These are phyloP conservation scores for Tremella fuciformis DNA, from an alignment of 768 basidiomycete species.

Conservation along the genomic window DNA sequence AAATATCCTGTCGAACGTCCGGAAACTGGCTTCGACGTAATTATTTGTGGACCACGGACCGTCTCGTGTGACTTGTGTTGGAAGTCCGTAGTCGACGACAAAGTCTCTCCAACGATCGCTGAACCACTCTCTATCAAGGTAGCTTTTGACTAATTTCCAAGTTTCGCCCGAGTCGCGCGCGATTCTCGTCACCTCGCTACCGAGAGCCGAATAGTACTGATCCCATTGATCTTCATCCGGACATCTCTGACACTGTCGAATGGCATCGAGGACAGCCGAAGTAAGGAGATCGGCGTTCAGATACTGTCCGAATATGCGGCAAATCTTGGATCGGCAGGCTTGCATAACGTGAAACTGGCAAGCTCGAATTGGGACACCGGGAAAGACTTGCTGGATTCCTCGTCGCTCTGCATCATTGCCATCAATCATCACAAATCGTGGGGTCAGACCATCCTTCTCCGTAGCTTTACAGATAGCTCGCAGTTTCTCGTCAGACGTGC, in stretches of 20 bases:
- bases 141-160: neutral
- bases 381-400: conserved; percentile 7
- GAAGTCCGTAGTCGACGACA: conserved; percentile 14
- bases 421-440: conserved; percentile 18
- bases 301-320: neutral
- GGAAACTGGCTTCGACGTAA: conserved; percentile 14
- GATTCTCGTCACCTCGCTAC: neutral
- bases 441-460: conserved; percentile 4
- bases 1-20: conserved; percentile 15
- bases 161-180: neutral
- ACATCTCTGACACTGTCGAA: conserved; percentile 15
- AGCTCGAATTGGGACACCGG: conserved; percentile 4
- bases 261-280: neutral
- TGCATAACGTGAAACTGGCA: conserved; percentile 22
- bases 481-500: neutral
- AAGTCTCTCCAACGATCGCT: conserved; percentile 2
- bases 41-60: conserved; percentile 22
- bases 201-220: conserved; percentile 3
- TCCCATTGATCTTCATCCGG: conserved; percentile 1
- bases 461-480: neutral
- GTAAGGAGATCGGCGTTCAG: neutral
- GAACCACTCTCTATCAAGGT: conserved; percentile 16
- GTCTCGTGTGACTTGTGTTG: conserved; percentile 8
- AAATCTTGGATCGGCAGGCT: conserved; percentile 6
- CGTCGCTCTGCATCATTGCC: conserved; percentile 10